Percentiles rank a stretch among this genome's conserved stretches.
Conservation (phyloP, 2,329 filamentous ascomycete species). For the Colletotrichum sansevieriae region DNA sequence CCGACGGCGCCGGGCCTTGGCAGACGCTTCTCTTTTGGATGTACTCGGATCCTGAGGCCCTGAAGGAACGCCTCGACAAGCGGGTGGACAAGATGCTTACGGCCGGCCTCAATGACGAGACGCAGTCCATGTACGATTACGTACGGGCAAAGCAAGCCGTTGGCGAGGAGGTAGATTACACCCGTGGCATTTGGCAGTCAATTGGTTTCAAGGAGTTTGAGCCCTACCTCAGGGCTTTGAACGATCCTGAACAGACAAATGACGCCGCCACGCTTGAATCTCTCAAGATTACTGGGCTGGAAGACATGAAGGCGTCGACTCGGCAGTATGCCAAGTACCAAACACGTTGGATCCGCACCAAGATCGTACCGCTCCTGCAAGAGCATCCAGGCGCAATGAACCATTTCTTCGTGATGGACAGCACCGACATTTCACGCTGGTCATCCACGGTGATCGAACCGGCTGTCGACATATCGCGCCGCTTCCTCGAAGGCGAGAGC, state of each 20-base stretch:
- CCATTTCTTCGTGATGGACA: slow-evolving; percentile 84
- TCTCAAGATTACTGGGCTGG: slow-evolving; percentile 72
- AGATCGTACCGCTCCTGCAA: slow-evolving; percentile 78
- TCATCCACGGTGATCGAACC: slow-evolving; percentile 72
- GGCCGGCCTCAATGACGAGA: slow-evolving; percentile 63
- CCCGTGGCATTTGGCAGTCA: slow-evolving; percentile 92
- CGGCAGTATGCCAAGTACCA: slow-evolving; percentile 90
- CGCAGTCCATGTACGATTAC: slow-evolving; percentile 59
- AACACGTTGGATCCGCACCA: slow-evolving; percentile 86
- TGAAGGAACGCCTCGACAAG: slow-evolving; percentile 78
- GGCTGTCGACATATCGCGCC: slow-evolving; percentile 71
- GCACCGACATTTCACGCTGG: slow-evolving; percentile 76
- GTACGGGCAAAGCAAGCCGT: slow-evolving; percentile 50
- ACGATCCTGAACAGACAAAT: slow-evolving; percentile 42
- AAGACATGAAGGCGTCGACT: slow-evolving; percentile 85
- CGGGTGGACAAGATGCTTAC: slow-evolving; percentile 89
- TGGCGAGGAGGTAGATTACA: slow-evolving; percentile 74
- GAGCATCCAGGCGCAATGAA: slow-evolving; percentile 65
- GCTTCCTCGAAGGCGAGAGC: slow-evolving; percentile 71
- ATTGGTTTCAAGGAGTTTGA: slow-evolving; percentile 96
- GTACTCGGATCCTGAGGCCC: slow-evolving; percentile 76
- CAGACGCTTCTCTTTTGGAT: slow-evolving; percentile 87
- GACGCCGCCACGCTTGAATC: slow-evolving; percentile 60
- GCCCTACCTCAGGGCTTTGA: slow-evolving; percentile 71
- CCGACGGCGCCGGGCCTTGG: slow-evolving; percentile 52